phyloP scores from a whole-genome alignment of 306 rosid species.

The Potentilla sterilis region DNA sequence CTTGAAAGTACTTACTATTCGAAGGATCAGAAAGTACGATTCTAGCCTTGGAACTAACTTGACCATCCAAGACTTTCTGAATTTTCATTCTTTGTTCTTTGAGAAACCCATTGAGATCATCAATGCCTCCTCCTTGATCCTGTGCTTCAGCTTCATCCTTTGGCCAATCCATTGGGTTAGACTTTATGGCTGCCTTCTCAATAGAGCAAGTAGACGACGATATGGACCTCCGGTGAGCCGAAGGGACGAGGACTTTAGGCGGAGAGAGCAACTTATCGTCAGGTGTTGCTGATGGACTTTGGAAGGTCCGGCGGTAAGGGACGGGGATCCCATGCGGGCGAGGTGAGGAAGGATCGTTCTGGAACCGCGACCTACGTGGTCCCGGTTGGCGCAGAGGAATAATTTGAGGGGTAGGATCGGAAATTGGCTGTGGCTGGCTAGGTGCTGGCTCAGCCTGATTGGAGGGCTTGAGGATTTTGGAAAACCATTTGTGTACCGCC shows the following conservation, averaged over 20 bases:
- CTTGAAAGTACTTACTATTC: constrained; percentile 48
- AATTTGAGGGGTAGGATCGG: constrained; percentile 35
- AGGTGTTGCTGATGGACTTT: constrained; percentile 16
- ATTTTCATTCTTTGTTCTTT: constrained; percentile 47
- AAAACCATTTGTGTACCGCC: constrained; percentile 61
- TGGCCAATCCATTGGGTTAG: constrained; percentile 13
- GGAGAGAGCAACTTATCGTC: constrained; percentile 55
- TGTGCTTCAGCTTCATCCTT: constrained; percentile 26
- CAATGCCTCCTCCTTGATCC: constrained; percentile 3
- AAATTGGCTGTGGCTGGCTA: constrained; percentile 12
- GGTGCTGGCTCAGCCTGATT: constrained; percentile 18
- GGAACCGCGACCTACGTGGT: constrained; percentile 61
- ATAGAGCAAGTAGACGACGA: constrained; percentile 62
- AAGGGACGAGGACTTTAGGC: constrained; percentile 60
- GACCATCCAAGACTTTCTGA: constrained; percentile 33
- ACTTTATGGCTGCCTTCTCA: constrained; percentile 32
- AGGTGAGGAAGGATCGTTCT: constrained; percentile 51
- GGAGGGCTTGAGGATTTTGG: constrained; percentile 53
- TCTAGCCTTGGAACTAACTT: constrained; percentile 38
- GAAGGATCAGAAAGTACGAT: constrained; percentile 62
- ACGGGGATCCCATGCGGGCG: constrained; percentile 38
- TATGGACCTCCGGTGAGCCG: constrained; percentile 53
- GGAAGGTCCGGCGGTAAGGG: constrained; percentile 39
- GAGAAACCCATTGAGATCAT: constrained; percentile 59
- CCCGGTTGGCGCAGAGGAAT: constrained; percentile 47